Percentiles rank a stretch among this genome's conserved stretches.
Evolutionary conservation across 495 filamentous ascomycete species (phyloP).

Genomic region (Xylaria telfairii): DNA sequence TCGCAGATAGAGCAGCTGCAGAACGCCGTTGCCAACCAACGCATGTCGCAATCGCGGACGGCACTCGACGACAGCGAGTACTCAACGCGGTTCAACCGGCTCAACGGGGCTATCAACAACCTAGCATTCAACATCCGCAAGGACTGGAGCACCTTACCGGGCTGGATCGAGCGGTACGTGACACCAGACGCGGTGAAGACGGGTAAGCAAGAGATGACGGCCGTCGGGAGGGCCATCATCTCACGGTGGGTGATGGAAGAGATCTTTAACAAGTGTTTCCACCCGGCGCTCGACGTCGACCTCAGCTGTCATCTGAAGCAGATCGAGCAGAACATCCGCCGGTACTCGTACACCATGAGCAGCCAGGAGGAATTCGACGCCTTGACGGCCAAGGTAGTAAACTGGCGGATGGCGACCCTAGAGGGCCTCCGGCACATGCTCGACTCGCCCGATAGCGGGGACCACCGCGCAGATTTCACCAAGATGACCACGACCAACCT

Average conservation of each 20-base stretch:
- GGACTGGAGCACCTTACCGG: slow-evolving; percentile 81
- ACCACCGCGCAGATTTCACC: slow-evolving; percentile 69
- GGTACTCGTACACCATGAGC: slow-evolving; percentile 68
- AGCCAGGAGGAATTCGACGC: slow-evolving; percentile 91
- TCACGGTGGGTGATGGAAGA: slow-evolving; percentile 91
- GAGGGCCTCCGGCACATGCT: slow-evolving; percentile 84
- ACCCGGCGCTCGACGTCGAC: slow-evolving; percentile 77
- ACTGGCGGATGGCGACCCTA: slow-evolving; percentile 91
- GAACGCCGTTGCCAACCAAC: slow-evolving; percentile 94
- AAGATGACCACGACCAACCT: slow-evolving; percentile 73
- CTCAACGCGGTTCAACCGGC: slow-evolving; percentile 82
- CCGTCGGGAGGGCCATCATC: slow-evolving; percentile 88
- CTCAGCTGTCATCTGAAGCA: slow-evolving; percentile 80
- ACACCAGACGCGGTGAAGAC: slow-evolving; percentile 81
- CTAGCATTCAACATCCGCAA: slow-evolving; percentile 94
- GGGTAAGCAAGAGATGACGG: slow-evolving; percentile 96
- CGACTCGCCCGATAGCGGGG: slow-evolving; percentile 64
- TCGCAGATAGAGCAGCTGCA: slow-evolving; percentile 92
- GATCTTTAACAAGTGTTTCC: slow-evolving; percentile 88
- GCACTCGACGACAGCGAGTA: slow-evolving; percentile 98
- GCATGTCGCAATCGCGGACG: slow-evolving; percentile 91
- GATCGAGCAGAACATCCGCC: slow-evolving; percentile 89
- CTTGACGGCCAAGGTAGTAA: slow-evolving; percentile 82
- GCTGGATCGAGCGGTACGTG: slow-evolving; percentile 77
- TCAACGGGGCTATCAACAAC: slow-evolving; percentile 95